Evolutionary conservation across 108 stramenopile species (phyloP), one percentile per base, ranked within the genome.

Genomic region (Skeletonema costatum): DNA sequence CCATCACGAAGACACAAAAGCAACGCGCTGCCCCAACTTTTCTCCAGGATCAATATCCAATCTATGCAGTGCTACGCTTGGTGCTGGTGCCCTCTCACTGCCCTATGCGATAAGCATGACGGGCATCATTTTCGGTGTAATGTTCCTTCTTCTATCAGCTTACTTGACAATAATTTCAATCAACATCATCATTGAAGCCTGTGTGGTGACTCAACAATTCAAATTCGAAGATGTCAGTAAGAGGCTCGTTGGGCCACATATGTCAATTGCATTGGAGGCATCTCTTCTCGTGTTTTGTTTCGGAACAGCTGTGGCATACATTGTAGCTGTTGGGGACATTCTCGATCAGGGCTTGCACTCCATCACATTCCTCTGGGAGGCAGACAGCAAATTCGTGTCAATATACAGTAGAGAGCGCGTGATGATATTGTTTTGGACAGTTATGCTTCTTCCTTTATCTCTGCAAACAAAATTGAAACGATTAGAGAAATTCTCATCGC

Each of bases 301-400:
- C 41, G 92, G 92, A 17, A 81, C 80, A 12, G 83, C 86, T 7
- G 88, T 88, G 21, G 88, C 83, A 16, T 88, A 88, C 56, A 81
- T 90, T 29, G 86, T 90, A 60, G 93, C 93, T 16, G 90, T 94
- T 5, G 93, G 90, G 9, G 93, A 94, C 82, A 91, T 94, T 60
- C 71, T 94, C 46, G 74, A 94, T 74, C 78, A 75, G 41, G 77
- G 79, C 1, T 42, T 77, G 56, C 68, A 31, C 56, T 87, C 42
- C 42, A 73, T 65, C 11, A n/a, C 64, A 17, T 30, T 32, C 56
- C 66, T 53, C 11, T 63, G 60, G 58, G 74, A 29, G 32, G 32
- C 11, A 16, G 58, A 30, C 58, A 75, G 33, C 66, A 64, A 66
- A 53, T 86, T 81, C 64, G 60, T 59, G 35, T 35, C 61, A 25